These are phyloP conservation scores for Sedum album DNA, from an alignment of 164 flowering plant species.

Conservation along the genomic window DNA sequence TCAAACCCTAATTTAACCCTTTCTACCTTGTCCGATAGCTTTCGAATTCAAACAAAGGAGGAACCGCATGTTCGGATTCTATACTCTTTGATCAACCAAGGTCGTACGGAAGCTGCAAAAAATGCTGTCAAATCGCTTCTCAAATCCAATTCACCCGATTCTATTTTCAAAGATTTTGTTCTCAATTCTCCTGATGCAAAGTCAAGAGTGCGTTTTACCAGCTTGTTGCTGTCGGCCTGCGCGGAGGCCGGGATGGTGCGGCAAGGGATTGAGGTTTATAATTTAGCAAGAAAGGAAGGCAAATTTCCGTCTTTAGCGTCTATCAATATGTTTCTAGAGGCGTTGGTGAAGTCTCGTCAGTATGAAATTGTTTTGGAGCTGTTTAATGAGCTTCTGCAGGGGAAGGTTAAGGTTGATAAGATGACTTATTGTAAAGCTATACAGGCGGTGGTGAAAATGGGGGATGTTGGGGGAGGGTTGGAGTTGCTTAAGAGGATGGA, in stretches of 20 bases:
- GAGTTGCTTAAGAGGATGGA: conserved; percentile 39
- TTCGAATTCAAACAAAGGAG: conserved; percentile 1
- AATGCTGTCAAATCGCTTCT: conserved; percentile 1
- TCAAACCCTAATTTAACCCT: conserved; percentile 1
- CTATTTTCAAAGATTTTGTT: conserved; percentile 25
- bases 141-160: conserved; percentile 23
- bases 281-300: conserved; percentile 22
- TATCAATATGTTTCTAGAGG: conserved; percentile 29
- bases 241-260: conserved; percentile 23
- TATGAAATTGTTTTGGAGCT: conserved; percentile 23
- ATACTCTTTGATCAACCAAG: conserved; percentile 29
- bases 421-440: conserved; percentile 57
- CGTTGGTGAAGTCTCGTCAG: conserved; percentile 21
- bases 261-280: conserved; percentile 25
- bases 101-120: conserved; percentile 15
- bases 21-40: background rate
- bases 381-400: conserved; percentile 24
- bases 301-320: conserved; percentile 19
- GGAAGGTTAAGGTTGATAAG: conserved; percentile 21
- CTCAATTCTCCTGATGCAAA: conserved; percentile 18
- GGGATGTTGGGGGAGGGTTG: conserved; percentile 38
- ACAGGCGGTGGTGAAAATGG: conserved; percentile 53
- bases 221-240: conserved; percentile 24
- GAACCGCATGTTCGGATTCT: conserved; percentile 34
- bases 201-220: conserved; percentile 14